Evolutionary conservation across 208 protist genomes (phyloP), one percentile per base, ranked within the genome.

Genomic region (Acanthamoeba culbertsoni): DNA sequence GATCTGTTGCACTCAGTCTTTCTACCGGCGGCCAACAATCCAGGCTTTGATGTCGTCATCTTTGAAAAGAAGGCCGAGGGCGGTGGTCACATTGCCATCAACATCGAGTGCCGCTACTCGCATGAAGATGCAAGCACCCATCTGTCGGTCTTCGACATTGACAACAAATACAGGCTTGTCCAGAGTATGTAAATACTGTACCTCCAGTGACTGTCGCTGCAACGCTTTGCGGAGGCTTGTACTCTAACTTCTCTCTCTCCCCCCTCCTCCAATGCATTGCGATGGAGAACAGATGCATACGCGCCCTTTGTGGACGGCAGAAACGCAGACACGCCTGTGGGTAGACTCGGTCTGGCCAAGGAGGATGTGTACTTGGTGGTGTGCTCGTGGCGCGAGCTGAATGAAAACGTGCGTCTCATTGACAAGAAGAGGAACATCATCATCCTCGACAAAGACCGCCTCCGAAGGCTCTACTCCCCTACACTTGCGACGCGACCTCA

Each of bases 351-450:
- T 77, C 33, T 86, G 77, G 26, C 18, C 31, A 42, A 37, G 77
- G 45, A 86, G 45, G 77, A 86, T 86, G 77, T 86, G 18, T 86
- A 59, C 77, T 86, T 86, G 77, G 45, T 86, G 35, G 77, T 86
- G 31, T 86, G 77, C 31, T 20, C 16, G 16, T 86, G 37, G 77
- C 77, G 26, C 23, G 77, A 33, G 26, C 26, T 42, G 18, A n/a
- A 26, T 86, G 77, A 33, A 28, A 77, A 77, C 31, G 77, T 86
- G 31, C 31, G 26, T 33, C 16, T n/a, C 16, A 33, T 86, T 33
- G 26, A 28, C 31, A 35, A 26, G 26, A 23, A 59, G 51, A 59
- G 51, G 51, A 86, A 86, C 26, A 33, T 86, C 26, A 42, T 86
- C 31, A 33, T 86, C 20, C 77, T 86, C 12, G 77, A 55, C 77